phyloP scores from a whole-genome alignment of 495 filamentous ascomycete species.

The Penicillium pancosmium region DNA sequence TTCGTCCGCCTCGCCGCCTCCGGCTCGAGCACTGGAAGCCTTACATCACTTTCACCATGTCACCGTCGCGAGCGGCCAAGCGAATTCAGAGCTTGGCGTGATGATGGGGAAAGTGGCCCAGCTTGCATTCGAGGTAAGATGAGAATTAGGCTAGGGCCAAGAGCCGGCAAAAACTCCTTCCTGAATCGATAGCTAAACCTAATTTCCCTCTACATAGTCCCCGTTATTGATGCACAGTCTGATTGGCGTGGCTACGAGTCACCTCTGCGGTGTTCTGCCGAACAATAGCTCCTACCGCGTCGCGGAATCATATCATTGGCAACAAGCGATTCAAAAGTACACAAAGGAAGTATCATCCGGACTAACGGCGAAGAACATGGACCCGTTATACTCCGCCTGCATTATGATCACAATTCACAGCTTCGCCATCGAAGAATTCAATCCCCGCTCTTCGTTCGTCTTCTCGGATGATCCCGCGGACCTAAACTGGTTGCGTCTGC shows the following conservation, averaged over 20 bases:
- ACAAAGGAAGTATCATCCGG: slow-evolving; percentile 30
- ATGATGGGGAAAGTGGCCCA: slow-evolving; percentile 39
- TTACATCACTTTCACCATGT: slow-evolving; percentile 40
- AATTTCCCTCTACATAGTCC: slow-evolving; percentile 25
- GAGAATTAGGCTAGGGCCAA: not conserved
- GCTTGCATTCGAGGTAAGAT: slow-evolving; percentile 43
- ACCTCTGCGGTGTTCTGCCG: slow-evolving; percentile 39
- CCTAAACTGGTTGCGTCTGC: slow-evolving; percentile 48
- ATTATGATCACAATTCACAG: slow-evolving; percentile 43
- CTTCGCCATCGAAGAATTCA: slow-evolving; percentile 40
- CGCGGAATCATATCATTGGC: slow-evolving; percentile 48
- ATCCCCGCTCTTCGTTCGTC: slow-evolving; percentile 47
- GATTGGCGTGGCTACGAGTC: slow-evolving; percentile 42
- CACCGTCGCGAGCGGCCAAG: slow-evolving; percentile 28
- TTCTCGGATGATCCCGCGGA: slow-evolving; percentile 33
- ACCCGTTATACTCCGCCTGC: slow-evolving; percentile 48
- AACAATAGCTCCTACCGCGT: slow-evolving; percentile 33
- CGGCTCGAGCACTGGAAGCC: slow-evolving; percentile 21
- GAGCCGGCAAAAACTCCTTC: not conserved
- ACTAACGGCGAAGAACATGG: slow-evolving; percentile 41
- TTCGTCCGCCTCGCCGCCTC: not conserved
- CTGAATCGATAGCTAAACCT: no score
- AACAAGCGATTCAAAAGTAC: slow-evolving; percentile 44
- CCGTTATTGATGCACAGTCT: slow-evolving; percentile 53
- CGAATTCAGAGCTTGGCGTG: slow-evolving; percentile 20